Evolutionary conservation across 1,284 basidiomycete species (phyloP).

Genomic region (Ustilago curta): DNA sequence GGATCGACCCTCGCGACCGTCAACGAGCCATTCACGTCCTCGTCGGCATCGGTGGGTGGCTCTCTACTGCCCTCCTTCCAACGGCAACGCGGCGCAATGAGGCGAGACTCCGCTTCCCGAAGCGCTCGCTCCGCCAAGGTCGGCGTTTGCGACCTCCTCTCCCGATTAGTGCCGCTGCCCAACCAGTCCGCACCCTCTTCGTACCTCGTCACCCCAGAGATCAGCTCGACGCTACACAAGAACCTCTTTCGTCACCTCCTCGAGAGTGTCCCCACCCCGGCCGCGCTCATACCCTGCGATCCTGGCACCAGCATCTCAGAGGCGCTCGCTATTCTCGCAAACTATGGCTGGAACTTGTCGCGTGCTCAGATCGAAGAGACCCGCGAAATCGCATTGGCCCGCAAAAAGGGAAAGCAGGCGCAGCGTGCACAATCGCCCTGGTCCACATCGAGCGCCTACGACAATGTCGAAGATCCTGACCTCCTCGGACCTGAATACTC

Average conservation of each 20-base stretch:
- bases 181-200: conserved; percentile 21
- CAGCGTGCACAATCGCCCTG: conserved; percentile 39
- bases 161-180: conserved; percentile 40
- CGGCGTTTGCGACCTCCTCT: conserved; percentile 38
- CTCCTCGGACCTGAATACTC: conserved; percentile 62
- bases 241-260: conserved; percentile 41
- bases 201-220: conserved; percentile 34
- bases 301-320: conserved; percentile 33
- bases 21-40: too few relatives aligned
- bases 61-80: background rate
- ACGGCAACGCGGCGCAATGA: conserved; percentile 17
- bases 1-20: too few relatives aligned
- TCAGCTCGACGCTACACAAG: conserved; percentile 22
- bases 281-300: conserved; percentile 49
- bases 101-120: conserved; percentile 19
- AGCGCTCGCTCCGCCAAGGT: conserved; percentile 26
- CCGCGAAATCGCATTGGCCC: conserved; percentile 40
- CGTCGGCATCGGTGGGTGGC: background rate
- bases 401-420: conserved; percentile 53
- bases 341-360: conserved; percentile 54
- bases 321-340: conserved; percentile 44
- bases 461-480: conserved; percentile 39
- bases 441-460: conserved; percentile 37
- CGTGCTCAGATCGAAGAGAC: conserved; percentile 56
- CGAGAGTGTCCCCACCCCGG: conserved; percentile 37